Evolutionary conservation across 2,329 filamentous ascomycete species (phyloP).

Genomic region (Coniochaeta sp.): DNA sequence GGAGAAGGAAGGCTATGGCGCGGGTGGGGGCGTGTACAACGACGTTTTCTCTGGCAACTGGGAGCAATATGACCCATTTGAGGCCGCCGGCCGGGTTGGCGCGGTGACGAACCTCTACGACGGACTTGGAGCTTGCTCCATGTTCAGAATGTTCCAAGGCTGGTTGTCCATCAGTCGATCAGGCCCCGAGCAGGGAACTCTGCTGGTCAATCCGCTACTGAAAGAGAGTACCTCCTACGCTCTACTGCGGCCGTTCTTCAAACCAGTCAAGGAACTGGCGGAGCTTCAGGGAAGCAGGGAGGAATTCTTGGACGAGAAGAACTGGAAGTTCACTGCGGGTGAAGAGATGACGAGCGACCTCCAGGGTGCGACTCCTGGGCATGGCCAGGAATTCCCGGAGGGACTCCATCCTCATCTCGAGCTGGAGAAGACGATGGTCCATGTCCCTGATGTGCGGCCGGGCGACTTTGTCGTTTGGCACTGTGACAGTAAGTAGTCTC

Average conservation of each 20-base stretch:
- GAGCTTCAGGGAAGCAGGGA: slow-evolving; percentile 25
- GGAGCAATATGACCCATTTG: slow-evolving; percentile 80
- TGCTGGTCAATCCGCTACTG: slow-evolving; percentile 75
- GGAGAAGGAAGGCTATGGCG: slow-evolving; percentile 63
- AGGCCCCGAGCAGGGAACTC: slow-evolving; percentile 66
- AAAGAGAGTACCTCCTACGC: slow-evolving; percentile 71
- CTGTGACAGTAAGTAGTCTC: slow-evolving; percentile 52
- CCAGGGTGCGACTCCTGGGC: slow-evolving; percentile 63
- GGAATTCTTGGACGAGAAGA: slow-evolving; percentile 31
- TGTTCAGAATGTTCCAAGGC: slow-evolving; percentile 85
- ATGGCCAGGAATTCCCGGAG: slow-evolving; percentile 60
- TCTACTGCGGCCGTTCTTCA: slow-evolving; percentile 79
- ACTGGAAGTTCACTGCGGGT: slow-evolving; percentile 19
- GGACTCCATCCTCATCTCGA: slow-evolving; percentile 63
- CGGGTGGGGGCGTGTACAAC: slow-evolving; percentile 58
- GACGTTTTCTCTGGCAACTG: slow-evolving; percentile 66
- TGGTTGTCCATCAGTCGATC: slow-evolving; percentile 78
- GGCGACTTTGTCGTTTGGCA: slow-evolving; percentile 82
- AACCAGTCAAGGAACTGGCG: slow-evolving; percentile 27
- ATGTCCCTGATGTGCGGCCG: slow-evolving; percentile 59
- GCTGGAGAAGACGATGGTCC: slow-evolving; percentile 62
- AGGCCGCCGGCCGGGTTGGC: slow-evolving; percentile 59
- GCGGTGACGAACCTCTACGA: slow-evolving; percentile 72
- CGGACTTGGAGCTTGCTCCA: slow-evolving; percentile 72
- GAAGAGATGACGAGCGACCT: slow-evolving; percentile 27